Evolutionary conservation across 352 stramenopile genomes (phyloP), one percentile per base, ranked within the genome.

Genomic region (Globisporangium takayamanum): DNA sequence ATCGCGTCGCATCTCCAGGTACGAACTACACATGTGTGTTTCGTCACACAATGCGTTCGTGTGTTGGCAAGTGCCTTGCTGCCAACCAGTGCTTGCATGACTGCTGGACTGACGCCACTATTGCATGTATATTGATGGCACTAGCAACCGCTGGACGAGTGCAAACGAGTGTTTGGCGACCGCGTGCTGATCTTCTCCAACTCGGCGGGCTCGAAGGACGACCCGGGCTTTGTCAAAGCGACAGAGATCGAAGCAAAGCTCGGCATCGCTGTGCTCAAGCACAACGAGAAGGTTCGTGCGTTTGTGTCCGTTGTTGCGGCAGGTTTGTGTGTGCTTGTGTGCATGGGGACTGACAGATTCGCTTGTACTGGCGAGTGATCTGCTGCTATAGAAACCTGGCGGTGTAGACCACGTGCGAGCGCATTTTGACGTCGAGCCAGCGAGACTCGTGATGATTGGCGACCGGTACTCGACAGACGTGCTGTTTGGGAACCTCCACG

Each of bases 401-500:
- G 92, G 92, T 42, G 82, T 98, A 45, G 70, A 87, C 7, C 82
- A 96, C 63, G 78, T 98, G 18, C 78, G 90, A 55, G 59, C 69
- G 22, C 87, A 97, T 60, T 98, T 98, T 70, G 67, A 67, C 20
- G 72, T 86, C 5, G 70, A 86, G n/a, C 77, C 78, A 5, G 39
- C 90, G 28, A 72, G 80, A 58, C 76, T 99, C 30, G 92, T 97
- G 55, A 96, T 99, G 76, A 88, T 99, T 51, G 97, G 97, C 18
- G 97, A 99, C 76, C 80, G 97, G 46, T 90, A 98, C 60, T 91
- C 98, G 50, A 99, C 96, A 0, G 97, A 99, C 76, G 80, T 99
- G 48, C 83, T 99, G 14, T 99, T 99, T 73, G 97, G 95, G 28
- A 99, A 99, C 67, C 72, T 98, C 1, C 80, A 98, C 69, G 85